Percentiles rank a stretch among this genome's conserved stretches.
Conservation (phyloP, 2,329 filamentous ascomycete species). For the Myotisia sp. region DNA sequence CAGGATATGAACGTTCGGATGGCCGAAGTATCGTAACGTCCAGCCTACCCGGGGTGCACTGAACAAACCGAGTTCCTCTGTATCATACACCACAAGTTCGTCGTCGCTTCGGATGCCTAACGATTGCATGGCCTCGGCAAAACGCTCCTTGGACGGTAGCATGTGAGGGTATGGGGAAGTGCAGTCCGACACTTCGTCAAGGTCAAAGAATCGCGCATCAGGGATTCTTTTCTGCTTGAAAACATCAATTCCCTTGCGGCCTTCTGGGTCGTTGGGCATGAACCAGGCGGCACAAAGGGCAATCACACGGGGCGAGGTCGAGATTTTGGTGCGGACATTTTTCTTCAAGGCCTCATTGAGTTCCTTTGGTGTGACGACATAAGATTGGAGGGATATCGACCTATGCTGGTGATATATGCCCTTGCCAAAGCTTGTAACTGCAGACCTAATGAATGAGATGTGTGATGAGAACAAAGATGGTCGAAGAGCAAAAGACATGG, state of each 20-base stretch:
- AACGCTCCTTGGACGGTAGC: slow-evolving; percentile 68
- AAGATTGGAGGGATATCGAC: slow-evolving; percentile 52
- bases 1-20: slow-evolving; percentile 71
- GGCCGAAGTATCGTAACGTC: slow-evolving; percentile 84
- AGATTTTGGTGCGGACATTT: slow-evolving; percentile 65
- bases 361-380: slow-evolving; percentile 73
- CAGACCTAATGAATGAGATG: slow-evolving; percentile 7
- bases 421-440: no score
- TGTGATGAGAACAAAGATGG: slow-evolving; percentile 10
- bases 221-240: slow-evolving; percentile 78
- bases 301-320: slow-evolving; percentile 67
- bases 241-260: slow-evolving; percentile 62
- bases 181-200: slow-evolving; percentile 80
- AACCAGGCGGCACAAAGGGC: slow-evolving; percentile 93
- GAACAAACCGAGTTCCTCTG: slow-evolving; percentile 81
- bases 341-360: slow-evolving; percentile 67
- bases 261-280: slow-evolving; percentile 68
- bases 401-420: slow-evolving; percentile 27
- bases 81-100: slow-evolving; percentile 86
- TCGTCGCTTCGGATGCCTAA: slow-evolving; percentile 80
- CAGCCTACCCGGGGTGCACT: slow-evolving; percentile 85
- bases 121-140: slow-evolving; percentile 76
- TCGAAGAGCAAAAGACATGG: slow-evolving; percentile 26
- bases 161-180: slow-evolving; percentile 89
- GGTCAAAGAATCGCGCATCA: slow-evolving; percentile 84